These are phyloP conservation scores for Yarrowia keelungensis DNA, from an alignment of 805 yeast genomes.

Conservation along the genomic window DNA sequence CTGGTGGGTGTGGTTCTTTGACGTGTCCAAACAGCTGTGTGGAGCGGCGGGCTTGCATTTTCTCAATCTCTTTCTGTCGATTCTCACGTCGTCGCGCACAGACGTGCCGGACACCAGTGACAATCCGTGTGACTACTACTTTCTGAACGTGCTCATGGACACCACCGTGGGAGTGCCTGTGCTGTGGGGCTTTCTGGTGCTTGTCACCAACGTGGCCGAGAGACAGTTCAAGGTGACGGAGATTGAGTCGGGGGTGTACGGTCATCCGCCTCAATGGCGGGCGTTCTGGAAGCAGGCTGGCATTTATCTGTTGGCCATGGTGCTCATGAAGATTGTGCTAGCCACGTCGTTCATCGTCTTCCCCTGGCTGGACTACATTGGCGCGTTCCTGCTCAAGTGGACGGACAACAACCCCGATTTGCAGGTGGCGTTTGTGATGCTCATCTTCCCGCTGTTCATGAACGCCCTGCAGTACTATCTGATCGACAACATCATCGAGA, in stretches of 20 bases:
- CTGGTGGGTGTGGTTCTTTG: conserved; percentile 87
- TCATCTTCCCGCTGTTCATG: conserved; percentile 57
- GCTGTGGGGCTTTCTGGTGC: conserved; percentile 63
- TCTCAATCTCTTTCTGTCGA: conserved; percentile 74
- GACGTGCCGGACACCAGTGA: conserved; percentile 53
- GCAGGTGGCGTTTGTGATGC: conserved; percentile 86
- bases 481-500: conserved; percentile 65
- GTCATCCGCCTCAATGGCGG: conserved; percentile 65
- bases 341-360: conserved; percentile 64
- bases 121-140: conserved; percentile 95
- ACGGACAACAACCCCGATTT: conserved; percentile 78
- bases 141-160: conserved; percentile 83
- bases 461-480: conserved; percentile 60
- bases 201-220: conserved; percentile 57
- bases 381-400: conserved; percentile 83
- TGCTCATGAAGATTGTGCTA: conserved; percentile 67
- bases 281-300: conserved; percentile 75
- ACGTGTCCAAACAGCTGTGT: conserved; percentile 85
- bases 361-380: conserved; percentile 72
- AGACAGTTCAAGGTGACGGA: conserved; percentile 54
- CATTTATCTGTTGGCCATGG: conserved; percentile 69
- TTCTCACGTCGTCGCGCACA: conserved; percentile 53
- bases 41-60: conserved; percentile 88
- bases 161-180: conserved; percentile 94
- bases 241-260: conserved; percentile 64